Evolutionary conservation across 805 yeast species (phyloP).

Genomic region (Kluyveromyces lactis): DNA sequence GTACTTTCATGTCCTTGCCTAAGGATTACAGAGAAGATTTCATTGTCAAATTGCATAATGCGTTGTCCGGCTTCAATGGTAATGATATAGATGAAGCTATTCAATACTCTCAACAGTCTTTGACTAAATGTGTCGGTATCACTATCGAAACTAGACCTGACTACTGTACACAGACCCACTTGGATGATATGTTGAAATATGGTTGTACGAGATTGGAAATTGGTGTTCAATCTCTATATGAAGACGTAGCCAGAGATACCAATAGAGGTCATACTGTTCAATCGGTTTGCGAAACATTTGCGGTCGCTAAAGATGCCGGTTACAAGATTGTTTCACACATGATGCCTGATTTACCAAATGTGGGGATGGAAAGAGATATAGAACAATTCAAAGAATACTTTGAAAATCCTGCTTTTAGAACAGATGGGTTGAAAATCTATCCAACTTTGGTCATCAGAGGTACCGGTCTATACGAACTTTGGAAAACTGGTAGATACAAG

Average conservation of each 20-base stretch:
- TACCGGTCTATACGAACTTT: constrained; percentile 90
- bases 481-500: constrained; percentile 93
- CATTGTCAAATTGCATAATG: constrained; percentile 86
- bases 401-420: constrained; percentile 93
- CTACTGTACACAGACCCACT: constrained; percentile 91
- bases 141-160: constrained; percentile 98
- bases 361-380: constrained; percentile 95
- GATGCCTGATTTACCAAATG: constrained; percentile 99
- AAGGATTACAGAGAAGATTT: constrained; percentile 83
- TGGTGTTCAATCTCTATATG: constrained; percentile 95
- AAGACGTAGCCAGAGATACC: constrained; percentile 97
- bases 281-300: constrained; percentile 92
- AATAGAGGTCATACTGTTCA: constrained; percentile 97
- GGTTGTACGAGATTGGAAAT: constrained; percentile 96
- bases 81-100: constrained; percentile 86
- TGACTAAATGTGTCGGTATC: constrained; percentile 96
- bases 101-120: constrained; percentile 81
- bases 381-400: constrained; percentile 95
- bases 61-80: constrained; percentile 87
- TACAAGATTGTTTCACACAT: constrained; percentile 96
- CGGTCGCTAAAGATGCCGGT: constrained; percentile 95
- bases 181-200: constrained; percentile 90
- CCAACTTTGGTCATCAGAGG: constrained; percentile 97
- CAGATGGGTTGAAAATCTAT: constrained; percentile 91
- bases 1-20: constrained; percentile 95